phyloP scores from a whole-genome alignment of 2,329 filamentous ascomycete genomes.

The Colletotrichum salicis region DNA sequence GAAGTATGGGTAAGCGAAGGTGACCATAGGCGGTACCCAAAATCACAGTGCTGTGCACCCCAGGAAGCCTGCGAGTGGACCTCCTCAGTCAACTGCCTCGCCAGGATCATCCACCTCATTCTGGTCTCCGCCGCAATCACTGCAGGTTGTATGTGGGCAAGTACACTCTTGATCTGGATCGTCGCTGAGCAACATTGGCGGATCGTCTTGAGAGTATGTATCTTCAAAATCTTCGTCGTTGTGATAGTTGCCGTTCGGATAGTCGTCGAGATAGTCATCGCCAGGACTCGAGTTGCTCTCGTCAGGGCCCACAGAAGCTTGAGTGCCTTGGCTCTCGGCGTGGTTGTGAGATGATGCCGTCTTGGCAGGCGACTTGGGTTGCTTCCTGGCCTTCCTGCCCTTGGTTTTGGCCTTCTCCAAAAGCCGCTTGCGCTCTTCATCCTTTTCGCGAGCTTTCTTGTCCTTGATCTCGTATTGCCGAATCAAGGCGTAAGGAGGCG shows the following conservation, averaged over 20 bases:
- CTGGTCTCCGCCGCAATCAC: slow-evolving; percentile 5
- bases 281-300: slow-evolving; percentile 53
- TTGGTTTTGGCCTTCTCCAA: slow-evolving; percentile 96
- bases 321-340: slow-evolving; percentile 39
- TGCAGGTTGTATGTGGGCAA: slow-evolving; percentile 13
- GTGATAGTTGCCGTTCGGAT: slow-evolving; percentile 34
- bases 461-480: slow-evolving; percentile 96
- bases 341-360: slow-evolving; percentile 37
- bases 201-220: slow-evolving; percentile 33
- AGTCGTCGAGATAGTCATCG: slow-evolving; percentile 45
- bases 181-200: slow-evolving; percentile 35
- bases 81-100: slow-evolving; percentile 4
- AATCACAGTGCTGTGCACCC: not conserved
- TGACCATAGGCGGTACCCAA: not conserved
- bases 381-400: slow-evolving; percentile 88
- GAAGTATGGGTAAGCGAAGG: not conserved
- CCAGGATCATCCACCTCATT: slow-evolving; percentile 26
- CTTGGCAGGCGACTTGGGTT: slow-evolving; percentile 72
- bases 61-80: not conserved
- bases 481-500: slow-evolving; percentile 84
- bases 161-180: slow-evolving; percentile 28
- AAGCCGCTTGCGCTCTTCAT: slow-evolving; percentile 85
- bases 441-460: slow-evolving; percentile 81
- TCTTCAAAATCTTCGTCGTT: slow-evolving; percentile 22
- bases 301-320: slow-evolving; percentile 38